These are phyloP conservation scores for Pseudozyma sp. DNA, from an alignment of 1,284 basidiomycete genomes.

Conservation along the genomic window DNA sequence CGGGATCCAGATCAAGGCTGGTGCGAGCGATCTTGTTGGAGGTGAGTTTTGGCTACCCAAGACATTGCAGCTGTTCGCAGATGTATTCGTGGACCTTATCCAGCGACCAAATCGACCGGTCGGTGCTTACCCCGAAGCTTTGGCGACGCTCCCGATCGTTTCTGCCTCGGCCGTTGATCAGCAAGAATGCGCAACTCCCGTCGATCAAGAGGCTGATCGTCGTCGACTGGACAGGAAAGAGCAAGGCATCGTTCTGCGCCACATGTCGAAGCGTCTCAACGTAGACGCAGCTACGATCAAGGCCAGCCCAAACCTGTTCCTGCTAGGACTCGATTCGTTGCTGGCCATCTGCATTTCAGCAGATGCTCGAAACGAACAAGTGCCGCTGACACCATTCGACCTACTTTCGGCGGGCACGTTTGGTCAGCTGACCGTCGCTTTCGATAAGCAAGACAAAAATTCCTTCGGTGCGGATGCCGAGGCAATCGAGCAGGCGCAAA, in stretches of 20 bases:
- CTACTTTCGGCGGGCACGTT: constrained; percentile 11
- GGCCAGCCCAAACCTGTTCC: constrained; percentile 13
- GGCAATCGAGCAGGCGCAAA: background rate
- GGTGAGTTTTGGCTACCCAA: constrained; percentile 9
- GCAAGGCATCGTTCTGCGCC: constrained; percentile 14
- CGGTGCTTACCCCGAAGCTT: constrained; percentile 11
- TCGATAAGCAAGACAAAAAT: background rate
- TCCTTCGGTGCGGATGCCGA: background rate
- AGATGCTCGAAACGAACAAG: constrained; percentile 10
- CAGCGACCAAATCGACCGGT: constrained; percentile 8
- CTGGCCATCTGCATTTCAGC: constrained; percentile 20
- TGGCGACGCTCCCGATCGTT: constrained; percentile 5
- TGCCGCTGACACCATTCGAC: constrained; percentile 15
- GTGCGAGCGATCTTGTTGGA: constrained; percentile 20
- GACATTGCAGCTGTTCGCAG: constrained; percentile 9
- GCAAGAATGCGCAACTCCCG: background rate
- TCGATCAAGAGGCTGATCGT: constrained; percentile 1
- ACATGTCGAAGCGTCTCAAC: constrained; percentile 12
- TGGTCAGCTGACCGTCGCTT: constrained; percentile 4
- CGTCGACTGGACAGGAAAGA: constrained; percentile 8
- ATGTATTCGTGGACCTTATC: constrained; percentile 12
- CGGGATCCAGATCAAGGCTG: constrained; percentile 13
- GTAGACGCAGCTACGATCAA: constrained; percentile 5
- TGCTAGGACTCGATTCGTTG: constrained; percentile 22
- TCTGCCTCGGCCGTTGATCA: background rate